Base-by-base conservation (phyloP, 2,329 filamentous ascomycete genomes). In the Diaporthe sp. region DNA sequence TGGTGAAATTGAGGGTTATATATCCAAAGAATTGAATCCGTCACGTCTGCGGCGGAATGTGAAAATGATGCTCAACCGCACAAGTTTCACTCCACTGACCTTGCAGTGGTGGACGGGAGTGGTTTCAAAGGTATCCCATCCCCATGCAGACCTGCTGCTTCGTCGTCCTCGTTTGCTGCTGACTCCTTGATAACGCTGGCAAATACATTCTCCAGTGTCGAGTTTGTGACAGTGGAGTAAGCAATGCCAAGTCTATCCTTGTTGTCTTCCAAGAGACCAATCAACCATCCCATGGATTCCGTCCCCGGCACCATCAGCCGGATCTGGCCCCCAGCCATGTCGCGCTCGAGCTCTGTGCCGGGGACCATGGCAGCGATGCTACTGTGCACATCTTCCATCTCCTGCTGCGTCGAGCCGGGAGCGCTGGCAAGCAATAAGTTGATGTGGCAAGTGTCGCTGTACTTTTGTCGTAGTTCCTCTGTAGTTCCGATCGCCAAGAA, bases 181-280 rank as follows among this genome's bases (percentile, higher is more conserved):
- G 56, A 42, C n/a, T 61, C 56, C n/a, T 61, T 27, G 7, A 61
- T 61, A 8, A 42, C 56, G 17, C 56, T 61, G n/a, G 35, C n/a
- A 27, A 61, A 61, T 2, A 61, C 56, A 17, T 61, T 61, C 13
- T 61, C 56, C 35, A 61, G 37, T 2, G 56, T 42, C n/a, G 35
- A 61, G n/a, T 42, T 42, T 2, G 35, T 61, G 22, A 61, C 35
- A 10, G 35, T 61, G 15, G 56, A 61, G n/a, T 61, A 61, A 39
- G 56, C n/a, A 42, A 61, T 42, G 2, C 35, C 56, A 25, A 61
- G 56, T 2, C 56, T 27, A 13, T 61, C 56, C 56, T 61, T 42
- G n/a, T 61, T 61, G n/a, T 61, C 56, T 10, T 61, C 35, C 56
- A 61, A 19, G 35, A 61, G 56, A 17, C 56, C 56, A 13, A 61